Evolutionary conservation across 768 basidiomycete genomes (phyloP), one percentile per base, ranked within the genome.

Genomic region (Boletus tomentosulus): DNA sequence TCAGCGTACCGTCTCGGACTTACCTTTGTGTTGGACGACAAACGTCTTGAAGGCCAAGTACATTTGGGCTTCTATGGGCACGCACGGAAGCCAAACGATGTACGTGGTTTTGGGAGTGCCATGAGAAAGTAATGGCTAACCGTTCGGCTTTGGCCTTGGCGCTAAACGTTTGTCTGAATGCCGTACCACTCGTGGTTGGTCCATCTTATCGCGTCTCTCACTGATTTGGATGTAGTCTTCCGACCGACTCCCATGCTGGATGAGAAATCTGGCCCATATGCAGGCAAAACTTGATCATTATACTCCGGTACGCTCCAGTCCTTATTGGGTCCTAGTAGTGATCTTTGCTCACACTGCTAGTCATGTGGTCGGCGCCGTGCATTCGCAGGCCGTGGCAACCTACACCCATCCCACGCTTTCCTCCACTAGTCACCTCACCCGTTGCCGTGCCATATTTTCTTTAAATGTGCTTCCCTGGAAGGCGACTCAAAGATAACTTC

Each of bases 391-490:
- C 52, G 53, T 48, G 34, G 27, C 50, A 50, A 19, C 33, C 19
- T 50, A 50, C 46, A 10, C 43, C 60, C 45, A 31, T 68, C 66
- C 60, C 66, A 68, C 66, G 68, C 63, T 56, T 45, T 37, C 1
- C 44, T 19, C 28, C 25, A 43, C 25, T 1, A 46, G 25, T 33
- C 16, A 50, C 60, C 55, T 48, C 55, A 54, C 52, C 22, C 50
- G 51, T 54, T 22, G 16, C 22, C 45, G 47, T 43, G 24, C 19
- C 10, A 4, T 43, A 24, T 28, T 15, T 35, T 48, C 31, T 34
- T 55, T 25, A 38, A 55, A 75, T 76, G 73, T 75, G 74, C 57
- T 73, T 75, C 59, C 71, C 73, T 46, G 67, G 71, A 24, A 76
- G 66, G 38, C 60, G 67, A 4, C 75, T 74, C 53, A 72, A 63